Base-by-base conservation (phyloP, 257 asterid genomes). In the Solanum etuberosum region DNA sequence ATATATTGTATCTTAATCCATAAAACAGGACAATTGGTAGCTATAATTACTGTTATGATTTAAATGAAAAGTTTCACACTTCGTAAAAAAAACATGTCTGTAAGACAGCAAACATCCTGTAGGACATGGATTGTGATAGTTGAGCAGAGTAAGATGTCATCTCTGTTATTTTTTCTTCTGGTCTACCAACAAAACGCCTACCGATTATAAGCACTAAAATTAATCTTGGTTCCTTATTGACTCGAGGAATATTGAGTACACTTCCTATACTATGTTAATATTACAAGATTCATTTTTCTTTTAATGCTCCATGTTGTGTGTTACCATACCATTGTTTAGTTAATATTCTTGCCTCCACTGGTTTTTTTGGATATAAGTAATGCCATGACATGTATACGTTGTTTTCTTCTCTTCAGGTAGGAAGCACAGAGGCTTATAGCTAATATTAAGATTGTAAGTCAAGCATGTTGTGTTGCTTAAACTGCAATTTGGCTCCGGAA, bases 401-500 rank as follows among this genome's bases (percentile, higher is more conserved):
- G 84, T 43, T 78, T 43, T 42, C 37, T 78, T 8, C 37, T 43
- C 65, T 78, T 18, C 40, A 27, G 65, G 65, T 78, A 43, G 61
- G n/a, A 77, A 77, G 14, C 37, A 15, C 83, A 27, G 65, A 84
- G 43, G 38, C 16, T 8, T 37, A 59, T 84, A 51, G 32, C 23
- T 76, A 77, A 14, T 42, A 67, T 12, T 4, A 80, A 23, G 5
- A 86, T 76, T 72, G 48, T 54, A 14, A 20, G 31, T 18, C 54
- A 86, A 85, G 88, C 77, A 87, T 90, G 87, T 23, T 65, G 21
- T 48, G 63, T 67, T 73, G 59, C 48, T 86, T 88, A 76, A 88
- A 88, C 48, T 87, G 90, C 88, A 82, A 85, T 85, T 83, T 80
- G 88, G 83, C 74, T 87, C 68, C 80, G 87, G 88, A 88, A 89